These are phyloP conservation scores for Leptographium flavum DNA, from an alignment of 2,329 filamentous ascomycete genomes.

Conservation along the genomic window DNA sequence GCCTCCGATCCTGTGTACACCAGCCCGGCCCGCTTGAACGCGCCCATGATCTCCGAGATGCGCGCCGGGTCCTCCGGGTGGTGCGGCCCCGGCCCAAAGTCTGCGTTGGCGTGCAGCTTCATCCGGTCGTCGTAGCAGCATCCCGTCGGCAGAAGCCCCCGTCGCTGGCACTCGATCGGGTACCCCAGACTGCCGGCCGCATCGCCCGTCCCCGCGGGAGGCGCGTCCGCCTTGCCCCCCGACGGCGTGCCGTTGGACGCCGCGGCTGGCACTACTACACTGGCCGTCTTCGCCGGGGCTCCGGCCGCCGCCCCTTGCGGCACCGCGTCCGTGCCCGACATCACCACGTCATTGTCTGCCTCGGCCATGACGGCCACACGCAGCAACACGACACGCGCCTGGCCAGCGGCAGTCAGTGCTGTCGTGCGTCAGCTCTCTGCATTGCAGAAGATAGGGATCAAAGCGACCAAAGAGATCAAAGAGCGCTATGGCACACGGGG, in stretches of 20 bases:
- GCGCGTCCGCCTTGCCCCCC: too few relatives aligned
- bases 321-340: constrained; percentile 10
- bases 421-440: too few relatives aligned
- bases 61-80: constrained; percentile 90
- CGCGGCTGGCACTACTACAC: background rate
- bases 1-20: constrained; percentile 48
- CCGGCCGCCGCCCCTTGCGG: background rate
- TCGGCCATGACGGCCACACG: constrained; percentile 1
- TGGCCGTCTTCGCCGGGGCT: background rate
- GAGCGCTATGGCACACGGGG: too few relatives aligned
- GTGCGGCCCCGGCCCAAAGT: constrained; percentile 57
- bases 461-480: too few relatives aligned
- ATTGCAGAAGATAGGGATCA: too few relatives aligned
- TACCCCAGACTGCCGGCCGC: constrained; percentile 21
- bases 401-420: too few relatives aligned
- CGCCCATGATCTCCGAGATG: constrained; percentile 86
- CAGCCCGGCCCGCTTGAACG: constrained; percentile 68
- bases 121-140: constrained; percentile 88
- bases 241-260: background rate
- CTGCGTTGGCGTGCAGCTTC: constrained; percentile 85
- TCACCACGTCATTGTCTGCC: constrained; percentile 11
- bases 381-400: background rate
- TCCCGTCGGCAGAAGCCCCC: constrained; percentile 51
- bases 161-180: constrained; percentile 22
- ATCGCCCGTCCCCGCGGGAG: constrained; percentile 3